Conservation (phyloP, 2,329 filamentous ascomycete genomes). For the Ascosphaera apis region DNA sequence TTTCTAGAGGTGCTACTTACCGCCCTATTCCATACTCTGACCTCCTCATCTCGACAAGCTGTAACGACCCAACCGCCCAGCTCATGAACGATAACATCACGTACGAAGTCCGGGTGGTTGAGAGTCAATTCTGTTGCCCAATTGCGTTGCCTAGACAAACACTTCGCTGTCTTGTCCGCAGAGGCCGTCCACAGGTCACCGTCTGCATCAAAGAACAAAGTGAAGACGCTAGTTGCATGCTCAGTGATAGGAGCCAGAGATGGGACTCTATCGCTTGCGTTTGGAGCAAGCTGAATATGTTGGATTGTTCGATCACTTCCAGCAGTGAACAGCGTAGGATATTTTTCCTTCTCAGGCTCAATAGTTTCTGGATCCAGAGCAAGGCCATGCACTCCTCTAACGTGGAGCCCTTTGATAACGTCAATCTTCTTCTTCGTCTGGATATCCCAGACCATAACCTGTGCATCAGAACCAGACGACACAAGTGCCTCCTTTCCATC, state of each 20-base stretch:
- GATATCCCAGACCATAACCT: conserved; percentile 68
- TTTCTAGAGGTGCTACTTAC: conserved; percentile 11
- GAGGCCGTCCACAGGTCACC: conserved; percentile 81
- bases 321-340: conserved; percentile 47
- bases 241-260: conserved; percentile 38
- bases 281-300: conserved; percentile 26
- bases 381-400: conserved; percentile 59
- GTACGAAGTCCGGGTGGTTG: conserved; percentile 71
- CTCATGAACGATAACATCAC: conserved; percentile 47
- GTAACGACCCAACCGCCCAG: conserved; percentile 62
- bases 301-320: conserved; percentile 63
- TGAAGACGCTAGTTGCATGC: conserved; percentile 83
- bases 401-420: conserved; percentile 33
- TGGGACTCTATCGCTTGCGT: conserved; percentile 27
- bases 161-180: conserved; percentile 71
- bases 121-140: conserved; percentile 54
- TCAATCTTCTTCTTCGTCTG: conserved; percentile 27
- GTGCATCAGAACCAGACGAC: conserved; percentile 55
- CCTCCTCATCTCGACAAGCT: conserved; percentile 71
- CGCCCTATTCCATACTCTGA: conserved; percentile 64
- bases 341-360: conserved; percentile 20
- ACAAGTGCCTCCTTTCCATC: conserved; percentile 40
- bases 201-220: conserved; percentile 46
- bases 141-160: conserved; percentile 41
- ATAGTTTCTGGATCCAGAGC: conserved; percentile 40